Evolutionary conservation across 495 filamentous ascomycete genomes (phyloP).

Genomic region (Penicillium arizonense): DNA sequence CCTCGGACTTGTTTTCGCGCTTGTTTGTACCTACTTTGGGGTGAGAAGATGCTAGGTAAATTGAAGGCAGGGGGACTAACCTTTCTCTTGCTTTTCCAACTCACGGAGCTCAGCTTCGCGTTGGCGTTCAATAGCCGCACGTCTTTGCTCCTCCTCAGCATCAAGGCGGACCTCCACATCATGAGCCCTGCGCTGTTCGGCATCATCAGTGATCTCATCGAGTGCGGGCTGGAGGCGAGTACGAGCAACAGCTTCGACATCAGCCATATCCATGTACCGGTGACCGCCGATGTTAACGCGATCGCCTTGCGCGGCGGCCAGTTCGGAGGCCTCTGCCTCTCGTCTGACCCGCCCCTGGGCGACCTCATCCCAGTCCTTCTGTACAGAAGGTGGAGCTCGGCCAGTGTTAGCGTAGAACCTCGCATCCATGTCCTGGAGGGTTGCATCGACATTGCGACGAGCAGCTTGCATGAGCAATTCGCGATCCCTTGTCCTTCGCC

Average conservation of each 20-base stretch:
- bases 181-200: slow-evolving; percentile 62
- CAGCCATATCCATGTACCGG: slow-evolving; percentile 72
- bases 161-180: slow-evolving; percentile 58
- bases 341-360: slow-evolving; percentile 62
- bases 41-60: slow-evolving; percentile 16
- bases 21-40: slow-evolving; percentile 51
- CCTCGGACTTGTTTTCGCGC: slow-evolving; percentile 18
- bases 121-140: slow-evolving; percentile 46
- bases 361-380: slow-evolving; percentile 76
- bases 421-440: slow-evolving; percentile 76
- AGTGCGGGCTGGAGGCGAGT: slow-evolving; percentile 81
- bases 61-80: slow-evolving; percentile 30
- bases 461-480: slow-evolving; percentile 74
- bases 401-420: slow-evolving; percentile 74
- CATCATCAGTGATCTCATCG: slow-evolving; percentile 81
- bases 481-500: slow-evolving; percentile 72
- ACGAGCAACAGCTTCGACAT: slow-evolving; percentile 78
- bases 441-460: slow-evolving; percentile 77
- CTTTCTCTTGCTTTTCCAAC: slow-evolving; percentile 51
- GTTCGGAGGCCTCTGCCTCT: slow-evolving; percentile 62
- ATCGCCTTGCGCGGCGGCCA: slow-evolving; percentile 52
- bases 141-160: slow-evolving; percentile 47
- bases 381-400: slow-evolving; percentile 64
- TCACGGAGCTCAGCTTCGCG: slow-evolving; percentile 53
- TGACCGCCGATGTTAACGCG: slow-evolving; percentile 80